A percentile compares a stretch with the other conserved stretches of the same genome.
Evolutionary conservation across 768 basidiomycete genomes (phyloP).

Genomic region (Russula compacta): DNA sequence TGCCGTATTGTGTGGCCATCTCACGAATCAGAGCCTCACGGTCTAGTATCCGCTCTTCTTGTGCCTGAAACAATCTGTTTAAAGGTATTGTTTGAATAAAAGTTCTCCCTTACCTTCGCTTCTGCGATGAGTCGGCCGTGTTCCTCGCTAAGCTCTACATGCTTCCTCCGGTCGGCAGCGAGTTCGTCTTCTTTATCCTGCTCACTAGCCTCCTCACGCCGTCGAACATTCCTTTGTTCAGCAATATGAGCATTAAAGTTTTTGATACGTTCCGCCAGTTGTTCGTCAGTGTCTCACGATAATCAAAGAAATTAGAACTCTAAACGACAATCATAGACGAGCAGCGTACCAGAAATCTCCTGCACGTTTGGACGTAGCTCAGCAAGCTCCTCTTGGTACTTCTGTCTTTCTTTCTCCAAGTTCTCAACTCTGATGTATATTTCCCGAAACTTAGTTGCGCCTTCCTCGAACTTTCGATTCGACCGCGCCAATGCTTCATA

Average conservation of each 20-base stretch:
- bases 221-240: slow-evolving; percentile 40
- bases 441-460: slow-evolving; percentile 79
- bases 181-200: slow-evolving; percentile 60
- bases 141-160: slow-evolving; percentile 46
- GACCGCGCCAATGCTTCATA: slow-evolving; percentile 56
- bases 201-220: slow-evolving; percentile 39
- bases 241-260: slow-evolving; percentile 53
- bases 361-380: slow-evolving; percentile 56
- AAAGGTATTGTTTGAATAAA: not conserved
- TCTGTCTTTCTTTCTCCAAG: slow-evolving; percentile 51
- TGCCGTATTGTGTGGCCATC: slow-evolving; percentile 54
- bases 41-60: slow-evolving; percentile 56
- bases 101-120: slow-evolving; percentile 46
- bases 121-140: slow-evolving; percentile 68
- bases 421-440: slow-evolving; percentile 63
- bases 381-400: slow-evolving; percentile 50
- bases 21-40: slow-evolving; percentile 70
- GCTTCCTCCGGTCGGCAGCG: slow-evolving; percentile 36
- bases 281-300: slow-evolving; percentile 57
- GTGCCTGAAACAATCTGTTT: slow-evolving; percentile 39
- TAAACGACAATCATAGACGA: not conserved
- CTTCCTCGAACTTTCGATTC: slow-evolving; percentile 76
- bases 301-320: not conserved
- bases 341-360: slow-evolving; percentile 50
- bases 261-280: slow-evolving; percentile 47